Percentiles rank a stretch among this genome's conserved stretches.
These are phyloP conservation scores for Trichosporon sp. DNA, from an alignment of 1,284 basidiomycete species.

Conservation along the genomic window DNA sequence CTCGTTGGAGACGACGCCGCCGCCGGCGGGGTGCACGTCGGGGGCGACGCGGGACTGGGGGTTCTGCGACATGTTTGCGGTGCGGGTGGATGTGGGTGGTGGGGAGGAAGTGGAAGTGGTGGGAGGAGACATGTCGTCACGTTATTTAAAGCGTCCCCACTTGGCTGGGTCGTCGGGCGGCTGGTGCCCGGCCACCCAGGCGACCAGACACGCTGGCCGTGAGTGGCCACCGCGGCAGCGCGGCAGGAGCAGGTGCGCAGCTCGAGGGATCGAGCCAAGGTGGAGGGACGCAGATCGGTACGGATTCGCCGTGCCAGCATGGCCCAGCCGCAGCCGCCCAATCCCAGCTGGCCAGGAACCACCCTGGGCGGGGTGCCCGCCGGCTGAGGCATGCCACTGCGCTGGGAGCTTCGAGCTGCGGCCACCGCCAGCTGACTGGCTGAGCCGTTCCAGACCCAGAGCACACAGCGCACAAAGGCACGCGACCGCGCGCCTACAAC, in stretches of 20 bases:
- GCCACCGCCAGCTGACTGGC: not conserved
- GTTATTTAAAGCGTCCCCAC: not conserved
- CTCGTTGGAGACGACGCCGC: conserved; percentile 16
- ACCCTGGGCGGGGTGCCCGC: not conserved
- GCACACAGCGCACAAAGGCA: too few relatives aligned
- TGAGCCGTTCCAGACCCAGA: not conserved
- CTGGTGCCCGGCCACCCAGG: not conserved
- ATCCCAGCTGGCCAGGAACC: not conserved
- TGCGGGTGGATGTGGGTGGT: not conserved
- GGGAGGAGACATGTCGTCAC: not conserved
- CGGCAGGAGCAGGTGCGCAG: too few relatives aligned
- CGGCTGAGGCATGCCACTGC: too few relatives aligned
- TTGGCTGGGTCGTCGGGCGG: not conserved
- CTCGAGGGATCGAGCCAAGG: too few relatives aligned
- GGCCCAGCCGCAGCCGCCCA: not conserved
- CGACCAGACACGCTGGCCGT: too few relatives aligned
- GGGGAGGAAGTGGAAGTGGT: not conserved
- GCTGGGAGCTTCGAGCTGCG: too few relatives aligned
- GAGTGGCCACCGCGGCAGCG: too few relatives aligned
- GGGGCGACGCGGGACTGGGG: conserved; percentile 18
- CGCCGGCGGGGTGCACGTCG: conserved; percentile 18
- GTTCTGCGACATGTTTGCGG: not conserved
- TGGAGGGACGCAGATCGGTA: too few relatives aligned
- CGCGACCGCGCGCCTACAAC: not conserved
- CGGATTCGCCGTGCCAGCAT: not conserved